Percentiles rank a stretch among this genome's conserved stretches.
These are phyloP conservation scores for Xerophyta viscosa DNA, from an alignment of 106 monocot genomes.

Conservation along the genomic window DNA sequence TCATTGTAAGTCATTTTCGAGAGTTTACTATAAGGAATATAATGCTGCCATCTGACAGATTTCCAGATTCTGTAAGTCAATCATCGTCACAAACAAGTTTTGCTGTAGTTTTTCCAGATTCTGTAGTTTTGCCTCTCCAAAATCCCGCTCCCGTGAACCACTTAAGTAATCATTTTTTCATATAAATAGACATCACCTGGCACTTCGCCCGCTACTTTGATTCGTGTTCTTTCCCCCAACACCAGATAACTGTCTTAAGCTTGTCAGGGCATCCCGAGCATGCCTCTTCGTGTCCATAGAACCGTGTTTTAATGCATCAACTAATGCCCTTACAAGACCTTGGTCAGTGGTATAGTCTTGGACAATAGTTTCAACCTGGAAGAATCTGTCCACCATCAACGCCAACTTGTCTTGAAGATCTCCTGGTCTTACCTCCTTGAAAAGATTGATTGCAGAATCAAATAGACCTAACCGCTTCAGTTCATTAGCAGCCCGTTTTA, in stretches of 20 bases:
- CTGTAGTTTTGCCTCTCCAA: too few species aligned
- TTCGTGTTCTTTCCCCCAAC: conserved; percentile 25
- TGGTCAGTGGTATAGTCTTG: conserved; percentile 25
- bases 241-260: conserved; percentile 38
- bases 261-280: conserved; percentile 36
- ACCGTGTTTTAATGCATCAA: conserved; percentile 37
- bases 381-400: conserved; percentile 27
- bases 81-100: too few species aligned
- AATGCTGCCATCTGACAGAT: too few species aligned
- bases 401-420: conserved; percentile 37
- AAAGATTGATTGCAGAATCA: conserved; percentile 17
- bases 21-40: too few species aligned
- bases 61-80: too few species aligned
- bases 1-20: too few species aligned
- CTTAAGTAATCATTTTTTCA: too few species aligned
- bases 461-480: conserved; percentile 27
- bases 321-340: conserved; percentile 32
- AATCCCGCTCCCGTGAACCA: too few species aligned
- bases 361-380: conserved; percentile 19
- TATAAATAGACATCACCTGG: background rate
- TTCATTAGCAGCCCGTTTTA: conserved; percentile 17
- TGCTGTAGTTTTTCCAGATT: too few species aligned
- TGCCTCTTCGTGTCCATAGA: conserved; percentile 25
- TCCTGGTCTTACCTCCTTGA: conserved; percentile 26
- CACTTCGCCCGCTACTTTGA: background rate